Percentiles rank a stretch among this genome's conserved stretches.
phyloP scores from a whole-genome alignment of 257 asterid species.

The Phtheirospermum japonicum region DNA sequence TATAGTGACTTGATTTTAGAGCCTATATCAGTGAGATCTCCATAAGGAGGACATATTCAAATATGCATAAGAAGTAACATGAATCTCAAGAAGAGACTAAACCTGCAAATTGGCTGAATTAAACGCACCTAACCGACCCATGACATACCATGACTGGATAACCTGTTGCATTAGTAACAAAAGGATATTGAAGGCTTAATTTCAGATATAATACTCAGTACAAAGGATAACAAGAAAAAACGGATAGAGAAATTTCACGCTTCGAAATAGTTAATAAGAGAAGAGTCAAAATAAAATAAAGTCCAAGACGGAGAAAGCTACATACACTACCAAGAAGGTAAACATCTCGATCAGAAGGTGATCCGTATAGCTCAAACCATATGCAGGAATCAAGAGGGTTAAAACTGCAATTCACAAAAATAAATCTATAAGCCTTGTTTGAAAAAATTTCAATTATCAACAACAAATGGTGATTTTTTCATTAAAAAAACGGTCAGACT shows the following conservation, averaged over 20 bases:
- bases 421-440: slow-evolving; percentile 18
- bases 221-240: background rate
- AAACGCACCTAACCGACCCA: slow-evolving; percentile 95
- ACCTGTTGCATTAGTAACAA: slow-evolving; percentile 47
- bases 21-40: background rate
- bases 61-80: background rate
- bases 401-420: slow-evolving; percentile 52
- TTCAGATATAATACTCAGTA: background rate
- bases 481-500: background rate
- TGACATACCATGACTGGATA: slow-evolving; percentile 92
- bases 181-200: background rate
- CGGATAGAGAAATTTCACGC: slow-evolving; percentile 8
- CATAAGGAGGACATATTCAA: background rate
- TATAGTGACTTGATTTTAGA: background rate
- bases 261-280: slow-evolving; percentile 14
- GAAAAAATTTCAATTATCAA: background rate
- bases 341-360: slow-evolving; percentile 93
- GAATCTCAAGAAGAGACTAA: slow-evolving; percentile 14
- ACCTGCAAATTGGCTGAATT: slow-evolving; percentile 92
- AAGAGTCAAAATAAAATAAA: slow-evolving; percentile 13
- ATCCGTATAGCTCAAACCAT: slow-evolving; percentile 91
- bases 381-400: slow-evolving; percentile 90
- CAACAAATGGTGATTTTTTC: background rate
- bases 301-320: slow-evolving; percentile 26
- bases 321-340: slow-evolving; percentile 92